A percentile compares a stretch with the other conserved stretches of the same genome.
These are phyloP conservation scores for barrel medic (Medicago truncatula) DNA, from an alignment of 306 rosid species.

Conservation along the genomic window DNA sequence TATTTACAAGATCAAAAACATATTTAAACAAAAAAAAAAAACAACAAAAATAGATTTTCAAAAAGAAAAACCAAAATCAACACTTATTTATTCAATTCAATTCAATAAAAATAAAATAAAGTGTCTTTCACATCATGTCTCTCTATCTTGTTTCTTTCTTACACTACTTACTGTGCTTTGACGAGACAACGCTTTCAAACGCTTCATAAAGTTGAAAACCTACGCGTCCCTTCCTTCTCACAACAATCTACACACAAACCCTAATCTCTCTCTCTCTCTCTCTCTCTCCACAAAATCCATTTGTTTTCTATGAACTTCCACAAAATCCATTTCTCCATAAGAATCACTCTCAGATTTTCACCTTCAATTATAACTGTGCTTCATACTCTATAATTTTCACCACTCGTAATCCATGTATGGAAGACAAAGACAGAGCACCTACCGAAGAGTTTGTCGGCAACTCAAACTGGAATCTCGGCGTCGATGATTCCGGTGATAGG, in stretches of 20 bases:
- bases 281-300: background rate
- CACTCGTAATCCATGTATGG: slow-evolving; percentile 50
- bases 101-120: no score
- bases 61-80: no score
- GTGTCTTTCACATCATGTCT: background rate
- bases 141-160: background rate
- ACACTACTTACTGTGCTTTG: slow-evolving; percentile 41
- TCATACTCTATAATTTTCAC: background rate
- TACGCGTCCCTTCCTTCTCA: slow-evolving; percentile 67
- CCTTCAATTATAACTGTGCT: background rate
- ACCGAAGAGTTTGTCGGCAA: slow-evolving; percentile 54
- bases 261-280: slow-evolving; percentile 48
- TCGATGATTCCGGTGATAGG: slow-evolving; percentile 48
- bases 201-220: slow-evolving; percentile 63
- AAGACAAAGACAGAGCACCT: slow-evolving; percentile 40
- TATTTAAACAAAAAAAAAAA: no score
- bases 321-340: slow-evolving; percentile 29
- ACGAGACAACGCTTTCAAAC: slow-evolving; percentile 63
- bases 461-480: slow-evolving; percentile 59
- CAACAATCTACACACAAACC: slow-evolving; percentile 62
- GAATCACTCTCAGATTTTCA: background rate
- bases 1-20: no score
- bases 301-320: background rate
- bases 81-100: no score
- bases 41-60: no score